phyloP scores from a whole-genome alignment of 1,284 basidiomycete species.

The Irpex lacteus region DNA sequence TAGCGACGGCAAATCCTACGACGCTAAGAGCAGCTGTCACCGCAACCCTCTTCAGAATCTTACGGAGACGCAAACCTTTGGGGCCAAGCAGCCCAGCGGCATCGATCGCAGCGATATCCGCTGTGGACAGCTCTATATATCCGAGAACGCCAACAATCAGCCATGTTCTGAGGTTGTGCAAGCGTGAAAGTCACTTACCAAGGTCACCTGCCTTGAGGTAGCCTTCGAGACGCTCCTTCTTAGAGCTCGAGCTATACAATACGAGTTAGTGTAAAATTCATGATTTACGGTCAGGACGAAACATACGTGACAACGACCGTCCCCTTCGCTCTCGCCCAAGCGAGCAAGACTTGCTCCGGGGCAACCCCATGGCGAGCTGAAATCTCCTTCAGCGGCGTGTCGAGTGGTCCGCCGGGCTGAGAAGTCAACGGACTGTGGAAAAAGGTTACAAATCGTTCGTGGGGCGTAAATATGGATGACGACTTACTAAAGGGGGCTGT shows the following conservation, averaged over 20 bases:
- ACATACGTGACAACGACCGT: constrained; percentile 65
- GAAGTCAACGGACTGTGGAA: constrained; percentile 57
- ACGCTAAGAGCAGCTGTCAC: constrained; percentile 24
- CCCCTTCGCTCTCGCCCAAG: constrained; percentile 67
- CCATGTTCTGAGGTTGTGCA: neutral
- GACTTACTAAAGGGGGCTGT: constrained; percentile 61
- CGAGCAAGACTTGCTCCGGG: constrained; percentile 70
- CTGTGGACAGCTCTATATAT: constrained; percentile 29
- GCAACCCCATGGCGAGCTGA: constrained; percentile 56
- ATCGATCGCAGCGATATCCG: constrained; percentile 42
- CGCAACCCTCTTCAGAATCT: constrained; percentile 21
- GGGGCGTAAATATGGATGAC: neutral
- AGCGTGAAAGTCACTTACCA: constrained; percentile 30
- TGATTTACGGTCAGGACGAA: neutral
- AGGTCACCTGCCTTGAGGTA: constrained; percentile 53
- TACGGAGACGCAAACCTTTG: constrained; percentile 20
- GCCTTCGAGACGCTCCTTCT: constrained; percentile 48
- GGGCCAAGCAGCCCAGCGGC: constrained; percentile 35
- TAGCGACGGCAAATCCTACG: constrained; percentile 23
- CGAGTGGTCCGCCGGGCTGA: constrained; percentile 71
- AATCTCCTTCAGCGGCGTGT: constrained; percentile 55
- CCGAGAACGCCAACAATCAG: constrained; percentile 1
- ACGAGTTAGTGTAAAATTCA: neutral
- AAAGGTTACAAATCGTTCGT: neutral
- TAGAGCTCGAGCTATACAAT: constrained; percentile 45